A percentile compares a stretch with the other conserved stretches of the same genome.
These are phyloP conservation scores for Amyloporia xantha DNA, from an alignment of 768 basidiomycete species.

Conservation along the genomic window DNA sequence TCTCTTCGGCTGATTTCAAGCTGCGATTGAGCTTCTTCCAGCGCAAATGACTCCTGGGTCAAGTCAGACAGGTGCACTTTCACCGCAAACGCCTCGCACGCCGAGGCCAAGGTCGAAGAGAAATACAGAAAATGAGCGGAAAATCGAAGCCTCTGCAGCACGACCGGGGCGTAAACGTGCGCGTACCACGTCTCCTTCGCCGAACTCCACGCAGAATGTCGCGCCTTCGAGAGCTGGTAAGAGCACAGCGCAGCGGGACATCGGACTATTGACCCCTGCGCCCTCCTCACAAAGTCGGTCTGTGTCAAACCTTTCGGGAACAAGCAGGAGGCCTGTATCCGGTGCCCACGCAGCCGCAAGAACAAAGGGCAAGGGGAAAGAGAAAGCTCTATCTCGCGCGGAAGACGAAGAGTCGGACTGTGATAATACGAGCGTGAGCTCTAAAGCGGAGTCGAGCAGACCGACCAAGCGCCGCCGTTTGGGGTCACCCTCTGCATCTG, in stretches of 20 bases:
- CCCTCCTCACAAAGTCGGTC: constrained; percentile 1
- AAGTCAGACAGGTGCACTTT: too few relatives aligned
- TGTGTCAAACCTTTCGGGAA: neutral
- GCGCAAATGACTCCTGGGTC: too few relatives aligned
- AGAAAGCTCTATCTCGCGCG: neutral
- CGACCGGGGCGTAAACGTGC: neutral
- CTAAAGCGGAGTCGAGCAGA: neutral
- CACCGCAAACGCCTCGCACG: too few relatives aligned
- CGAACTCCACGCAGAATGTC: neutral
- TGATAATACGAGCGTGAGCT: neutral
- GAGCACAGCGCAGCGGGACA: neutral
- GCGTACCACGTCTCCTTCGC: neutral
- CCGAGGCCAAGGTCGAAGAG: neutral
- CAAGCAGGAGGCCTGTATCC: constrained; percentile 1
- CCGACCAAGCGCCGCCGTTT: neutral
- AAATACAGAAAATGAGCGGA: neutral
- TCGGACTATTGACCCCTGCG: constrained; percentile 4
- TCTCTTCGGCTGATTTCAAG: too few relatives aligned
- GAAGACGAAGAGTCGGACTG: neutral
- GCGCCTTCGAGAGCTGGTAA: neutral
- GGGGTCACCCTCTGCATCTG: neutral
- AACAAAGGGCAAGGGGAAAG: constrained; percentile 5
- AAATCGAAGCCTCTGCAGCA: neutral
- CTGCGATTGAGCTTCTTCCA: too few relatives aligned
- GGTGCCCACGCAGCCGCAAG: neutral